Percentiles rank a stretch among this genome's conserved stretches.
Evolutionary conservation across 176 grass and related monocot genomes (phyloP).

Genomic region (Saccharum spontaneum): DNA sequence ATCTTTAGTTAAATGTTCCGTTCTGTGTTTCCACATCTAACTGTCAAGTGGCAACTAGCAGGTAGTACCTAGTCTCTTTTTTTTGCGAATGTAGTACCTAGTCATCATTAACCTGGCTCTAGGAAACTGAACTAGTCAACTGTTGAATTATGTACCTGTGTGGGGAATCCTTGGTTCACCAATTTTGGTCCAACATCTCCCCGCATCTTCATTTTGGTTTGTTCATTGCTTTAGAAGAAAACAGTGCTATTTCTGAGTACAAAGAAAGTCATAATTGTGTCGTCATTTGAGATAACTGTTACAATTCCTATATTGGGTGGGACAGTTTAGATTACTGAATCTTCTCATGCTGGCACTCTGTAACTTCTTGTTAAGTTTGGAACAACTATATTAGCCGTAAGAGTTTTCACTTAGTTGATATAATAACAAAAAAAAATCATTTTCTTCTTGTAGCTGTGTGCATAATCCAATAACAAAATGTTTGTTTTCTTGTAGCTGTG

Average conservation of each 20-base stretch:
- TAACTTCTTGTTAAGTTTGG: slow-evolving; percentile 4
- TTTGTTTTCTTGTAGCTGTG: slow-evolving; percentile 50
- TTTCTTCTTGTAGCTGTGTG: slow-evolving; percentile 50
- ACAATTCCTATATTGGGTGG: background rate
- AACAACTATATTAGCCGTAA: background rate
- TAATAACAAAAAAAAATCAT: background rate
- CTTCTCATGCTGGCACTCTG: background rate
- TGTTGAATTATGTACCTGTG: background rate
- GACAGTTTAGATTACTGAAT: background rate
- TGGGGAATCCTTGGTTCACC: background rate
- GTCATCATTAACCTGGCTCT: background rate
- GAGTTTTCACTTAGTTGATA: background rate
- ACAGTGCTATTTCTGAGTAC: background rate
- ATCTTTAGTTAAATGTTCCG: background rate
- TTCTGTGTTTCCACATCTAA: background rate
- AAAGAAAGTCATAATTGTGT: background rate
- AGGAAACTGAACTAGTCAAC: background rate
- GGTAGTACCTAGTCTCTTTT: background rate
- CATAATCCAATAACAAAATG: background rate
- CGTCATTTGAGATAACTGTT: background rate
- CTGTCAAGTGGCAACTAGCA: background rate
- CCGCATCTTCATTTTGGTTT: background rate
- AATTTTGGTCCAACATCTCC: background rate
- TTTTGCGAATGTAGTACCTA: background rate
- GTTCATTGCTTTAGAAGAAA: background rate